Conservation (phyloP, 306 rosid species). For the Vachellia collinsii region DNA sequence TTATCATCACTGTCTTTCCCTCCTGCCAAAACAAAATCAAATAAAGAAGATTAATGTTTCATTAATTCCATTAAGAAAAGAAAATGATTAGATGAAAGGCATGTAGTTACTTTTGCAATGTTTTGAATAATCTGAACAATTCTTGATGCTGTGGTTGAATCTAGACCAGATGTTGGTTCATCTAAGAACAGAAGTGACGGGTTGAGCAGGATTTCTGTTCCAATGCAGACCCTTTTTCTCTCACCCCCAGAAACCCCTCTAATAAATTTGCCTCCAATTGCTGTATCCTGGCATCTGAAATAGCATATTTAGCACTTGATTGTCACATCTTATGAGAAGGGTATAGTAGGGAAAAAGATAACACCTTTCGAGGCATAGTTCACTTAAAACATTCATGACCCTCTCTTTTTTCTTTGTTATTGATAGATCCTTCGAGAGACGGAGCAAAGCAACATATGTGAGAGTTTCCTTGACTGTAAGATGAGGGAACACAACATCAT, state of each 20-base stretch:
- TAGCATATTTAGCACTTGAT: background rate
- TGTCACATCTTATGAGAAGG: background rate
- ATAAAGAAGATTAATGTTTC: background rate
- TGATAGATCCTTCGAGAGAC: constrained; percentile 19
- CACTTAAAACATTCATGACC: constrained; percentile 19
- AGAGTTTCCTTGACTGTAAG: constrained; percentile 26
- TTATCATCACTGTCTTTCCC: constrained; percentile 24
- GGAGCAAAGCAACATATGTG: constrained; percentile 24
- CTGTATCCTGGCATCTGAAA: constrained; percentile 21
- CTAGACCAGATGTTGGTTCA: constrained; percentile 26
- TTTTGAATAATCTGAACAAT: constrained; percentile 14
- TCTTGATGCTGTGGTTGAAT: constrained; percentile 22
- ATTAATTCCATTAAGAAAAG: background rate
- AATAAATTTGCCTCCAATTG: constrained; percentile 11
- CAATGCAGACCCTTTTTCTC: constrained; percentile 24
- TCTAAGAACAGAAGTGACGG: constrained; percentile 17
- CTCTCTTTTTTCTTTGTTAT: constrained; percentile 15
- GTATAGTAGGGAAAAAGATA: background rate
- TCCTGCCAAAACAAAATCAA: constrained; percentile 4
- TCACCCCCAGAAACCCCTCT: constrained; percentile 25
- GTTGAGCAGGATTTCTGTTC: constrained; percentile 20
- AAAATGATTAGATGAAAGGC: background rate
- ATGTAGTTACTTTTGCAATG: background rate
- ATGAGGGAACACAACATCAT: constrained; percentile 25
- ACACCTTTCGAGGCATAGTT: constrained; percentile 20